Conservation (phyloP, 2,329 filamentous ascomycete species). For the Chaetomiaceae sp. region DNA sequence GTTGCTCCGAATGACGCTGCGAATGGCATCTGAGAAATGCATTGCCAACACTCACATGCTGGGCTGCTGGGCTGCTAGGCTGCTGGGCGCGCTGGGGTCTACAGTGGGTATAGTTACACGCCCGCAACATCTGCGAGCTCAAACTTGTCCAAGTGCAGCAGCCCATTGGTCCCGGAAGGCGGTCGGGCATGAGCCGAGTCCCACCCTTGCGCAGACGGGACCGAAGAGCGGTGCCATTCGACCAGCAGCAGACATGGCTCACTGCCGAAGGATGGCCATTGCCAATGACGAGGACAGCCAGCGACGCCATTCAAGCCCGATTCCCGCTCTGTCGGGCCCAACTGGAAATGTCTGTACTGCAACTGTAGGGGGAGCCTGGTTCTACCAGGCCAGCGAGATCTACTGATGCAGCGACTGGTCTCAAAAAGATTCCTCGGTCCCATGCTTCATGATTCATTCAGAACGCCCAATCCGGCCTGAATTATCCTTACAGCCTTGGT, state of each 20-base stretch:
- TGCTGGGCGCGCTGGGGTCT: too few relatives aligned
- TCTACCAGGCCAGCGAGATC: too few relatives aligned
- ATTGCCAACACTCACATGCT: constrained; percentile 10
- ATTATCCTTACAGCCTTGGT: too few relatives aligned
- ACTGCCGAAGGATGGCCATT: not conserved
- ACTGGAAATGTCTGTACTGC: too few relatives aligned
- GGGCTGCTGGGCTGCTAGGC: too few relatives aligned
- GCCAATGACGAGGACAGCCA: not conserved
- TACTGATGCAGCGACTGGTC: too few relatives aligned
- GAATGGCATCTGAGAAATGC: not conserved
- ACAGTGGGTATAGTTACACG: too few relatives aligned
- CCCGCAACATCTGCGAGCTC: too few relatives aligned
- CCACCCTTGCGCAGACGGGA: not conserved
- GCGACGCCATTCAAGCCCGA: not conserved
- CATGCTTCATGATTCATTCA: too few relatives aligned
- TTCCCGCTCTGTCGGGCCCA: not conserved
- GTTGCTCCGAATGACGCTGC: constrained; percentile 1
- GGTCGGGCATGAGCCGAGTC: constrained; percentile 7
- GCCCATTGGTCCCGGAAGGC: constrained; percentile 13
- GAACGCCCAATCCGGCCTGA: too few relatives aligned
- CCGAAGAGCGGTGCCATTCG: not conserved
- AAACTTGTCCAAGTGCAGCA: constrained; percentile 3
- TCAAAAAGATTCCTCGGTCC: too few relatives aligned
- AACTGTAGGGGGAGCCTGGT: too few relatives aligned
- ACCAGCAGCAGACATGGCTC: not conserved